Evolutionary conservation across 73 alveolate species (phyloP).

Genomic region (Stentor coeruleus): DNA sequence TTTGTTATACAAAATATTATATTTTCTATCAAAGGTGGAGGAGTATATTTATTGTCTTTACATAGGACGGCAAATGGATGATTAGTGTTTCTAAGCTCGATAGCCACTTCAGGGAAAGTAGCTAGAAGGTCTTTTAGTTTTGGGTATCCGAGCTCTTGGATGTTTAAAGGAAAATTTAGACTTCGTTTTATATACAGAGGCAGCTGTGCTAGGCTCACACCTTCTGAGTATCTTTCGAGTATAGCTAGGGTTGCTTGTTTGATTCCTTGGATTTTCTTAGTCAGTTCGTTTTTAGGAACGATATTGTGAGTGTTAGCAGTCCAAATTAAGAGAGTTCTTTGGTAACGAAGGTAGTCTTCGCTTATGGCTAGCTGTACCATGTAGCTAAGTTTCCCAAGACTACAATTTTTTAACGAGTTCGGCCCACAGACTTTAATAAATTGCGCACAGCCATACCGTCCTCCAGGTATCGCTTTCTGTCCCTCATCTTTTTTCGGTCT

Average conservation of each 20-base stretch:
- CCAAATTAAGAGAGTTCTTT: conserved; percentile 62
- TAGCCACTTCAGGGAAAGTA: conserved; percentile 34
- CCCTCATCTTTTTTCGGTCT: conserved; percentile 31
- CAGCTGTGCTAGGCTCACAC: conserved; percentile 52
- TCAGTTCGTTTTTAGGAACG: background rate
- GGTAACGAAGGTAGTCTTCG: conserved; percentile 57
- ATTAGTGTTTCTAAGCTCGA: conserved; percentile 49
- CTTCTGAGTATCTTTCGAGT: conserved; percentile 8
- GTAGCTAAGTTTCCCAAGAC: conserved; percentile 57
- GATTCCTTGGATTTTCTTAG: background rate
- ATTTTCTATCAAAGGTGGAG: background rate
- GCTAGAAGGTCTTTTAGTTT: conserved; percentile 54
- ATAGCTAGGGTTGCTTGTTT: background rate
- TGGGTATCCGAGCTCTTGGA: conserved; percentile 54
- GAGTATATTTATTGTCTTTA: background rate
- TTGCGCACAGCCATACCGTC: conserved; percentile 76
- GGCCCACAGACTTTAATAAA: conserved; percentile 76
- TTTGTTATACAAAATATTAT: background rate
- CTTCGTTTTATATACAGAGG: conserved; percentile 40
- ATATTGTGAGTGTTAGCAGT: conserved; percentile 37
- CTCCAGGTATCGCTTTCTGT: conserved; percentile 67
- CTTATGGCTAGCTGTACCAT: conserved; percentile 58
- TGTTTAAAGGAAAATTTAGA: conserved; percentile 33
- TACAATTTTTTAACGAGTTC: conserved; percentile 32
- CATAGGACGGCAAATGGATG: conserved; percentile 29